A percentile compares a stretch with the other conserved stretches of the same genome.
Evolutionary conservation across 2,329 filamentous ascomycete species (phyloP).

Genomic region (Arthroderma sp.): DNA sequence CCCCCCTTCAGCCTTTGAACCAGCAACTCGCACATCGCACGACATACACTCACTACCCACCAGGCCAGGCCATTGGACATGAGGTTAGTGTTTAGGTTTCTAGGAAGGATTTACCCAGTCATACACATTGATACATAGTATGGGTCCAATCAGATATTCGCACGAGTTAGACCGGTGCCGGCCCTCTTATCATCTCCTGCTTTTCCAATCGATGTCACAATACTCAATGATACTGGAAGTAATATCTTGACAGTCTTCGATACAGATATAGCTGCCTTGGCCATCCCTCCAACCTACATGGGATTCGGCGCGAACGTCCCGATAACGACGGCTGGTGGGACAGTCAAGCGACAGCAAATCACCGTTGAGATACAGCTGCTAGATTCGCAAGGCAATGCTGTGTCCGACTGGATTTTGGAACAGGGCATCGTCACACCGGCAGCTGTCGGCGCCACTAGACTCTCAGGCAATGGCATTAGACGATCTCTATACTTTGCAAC

Average conservation of each 20-base stretch:
- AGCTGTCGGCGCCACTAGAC: not conserved
- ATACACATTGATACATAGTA: constrained; percentile 1
- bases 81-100: constrained; percentile 1
- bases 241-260: constrained; percentile 4
- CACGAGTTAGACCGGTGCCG: constrained; percentile 4
- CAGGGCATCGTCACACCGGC: constrained; percentile 3
- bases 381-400: constrained; percentile 4
- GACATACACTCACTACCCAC: constrained; percentile 4
- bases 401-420: constrained; percentile 6
- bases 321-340: constrained; percentile 3
- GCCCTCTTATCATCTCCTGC: not conserved
- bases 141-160: constrained; percentile 4
- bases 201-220: constrained; percentile 4
- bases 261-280: constrained; percentile 4
- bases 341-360: not conserved
- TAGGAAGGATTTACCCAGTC: not conserved
- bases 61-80: constrained; percentile 1
- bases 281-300: constrained; percentile 3
- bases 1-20: constrained; percentile 4
- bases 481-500: constrained; percentile 7
- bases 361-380: constrained; percentile 6
- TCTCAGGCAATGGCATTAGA: constrained; percentile 4
- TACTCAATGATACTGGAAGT: constrained; percentile 6
- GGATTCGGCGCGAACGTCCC: not conserved
- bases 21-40: constrained; percentile 6